These are phyloP conservation scores for Oxyria digyna DNA, from an alignment of 148 eudicot genomes.

Conservation along the genomic window DNA sequence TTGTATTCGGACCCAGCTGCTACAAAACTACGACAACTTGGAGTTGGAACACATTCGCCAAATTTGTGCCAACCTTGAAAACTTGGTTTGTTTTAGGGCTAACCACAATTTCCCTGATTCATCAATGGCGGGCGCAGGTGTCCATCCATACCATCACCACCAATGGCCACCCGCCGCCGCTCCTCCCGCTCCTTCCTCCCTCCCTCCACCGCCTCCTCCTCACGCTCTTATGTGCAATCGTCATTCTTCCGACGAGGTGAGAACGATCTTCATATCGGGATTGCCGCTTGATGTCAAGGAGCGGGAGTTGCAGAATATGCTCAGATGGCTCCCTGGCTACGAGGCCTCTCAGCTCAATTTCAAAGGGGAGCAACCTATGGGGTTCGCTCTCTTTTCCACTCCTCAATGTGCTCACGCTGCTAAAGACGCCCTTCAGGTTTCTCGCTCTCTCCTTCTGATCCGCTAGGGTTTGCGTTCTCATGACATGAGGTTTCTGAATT, in stretches of 20 bases:
- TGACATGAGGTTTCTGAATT: neutral
- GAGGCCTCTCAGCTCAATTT: conserved; percentile 96
- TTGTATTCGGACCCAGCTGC: neutral
- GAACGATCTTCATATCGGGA: conserved; percentile 87
- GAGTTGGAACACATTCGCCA: neutral
- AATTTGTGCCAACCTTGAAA: neutral
- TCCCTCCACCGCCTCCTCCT: conserved; percentile 25
- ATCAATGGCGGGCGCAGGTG: conserved; percentile 46
- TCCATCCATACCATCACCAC: conserved; percentile 50
- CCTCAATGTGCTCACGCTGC: conserved; percentile 74
- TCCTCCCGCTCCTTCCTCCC: conserved; percentile 27
- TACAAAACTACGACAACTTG: neutral
- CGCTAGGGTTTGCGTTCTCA: neutral
- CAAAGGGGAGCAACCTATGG: conserved; percentile 87
- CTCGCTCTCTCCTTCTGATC: neutral
- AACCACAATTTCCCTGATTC: neutral
- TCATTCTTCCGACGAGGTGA: conserved; percentile 30
- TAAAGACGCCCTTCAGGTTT: conserved; percentile 84
- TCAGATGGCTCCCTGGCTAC: conserved; percentile 92
- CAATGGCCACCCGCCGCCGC: conserved; percentile 22
- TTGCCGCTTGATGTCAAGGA: conserved; percentile 92
- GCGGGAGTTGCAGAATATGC: conserved; percentile 69
- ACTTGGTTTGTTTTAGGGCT: neutral
- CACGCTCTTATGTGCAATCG: conserved; percentile 17
- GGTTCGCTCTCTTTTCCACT: conserved; percentile 69